Evolutionary conservation across 352 stramenopile species (phyloP).

Genomic region (Pythium aristosporum): DNA sequence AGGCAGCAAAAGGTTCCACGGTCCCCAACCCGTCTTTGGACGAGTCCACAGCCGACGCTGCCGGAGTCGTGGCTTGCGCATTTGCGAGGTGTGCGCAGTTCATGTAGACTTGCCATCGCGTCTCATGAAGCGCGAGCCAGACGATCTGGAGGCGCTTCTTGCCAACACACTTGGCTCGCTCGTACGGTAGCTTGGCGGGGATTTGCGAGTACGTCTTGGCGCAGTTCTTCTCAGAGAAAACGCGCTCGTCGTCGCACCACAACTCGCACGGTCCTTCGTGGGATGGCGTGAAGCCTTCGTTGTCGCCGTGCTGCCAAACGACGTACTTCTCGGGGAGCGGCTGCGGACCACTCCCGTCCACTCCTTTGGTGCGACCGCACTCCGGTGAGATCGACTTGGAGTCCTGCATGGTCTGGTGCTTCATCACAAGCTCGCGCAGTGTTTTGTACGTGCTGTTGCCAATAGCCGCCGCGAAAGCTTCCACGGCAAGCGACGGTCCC

Average conservation of each 20-base stretch:
- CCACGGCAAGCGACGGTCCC: background rate
- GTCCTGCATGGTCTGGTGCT: slow-evolving; percentile 15
- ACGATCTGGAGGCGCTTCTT: slow-evolving; percentile 26
- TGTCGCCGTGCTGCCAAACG: slow-evolving; percentile 24
- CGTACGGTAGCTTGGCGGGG: slow-evolving; percentile 20
- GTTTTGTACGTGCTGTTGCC: slow-evolving; percentile 18
- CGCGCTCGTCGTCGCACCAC: slow-evolving; percentile 26
- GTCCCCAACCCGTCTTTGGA: background rate
- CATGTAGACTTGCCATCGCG: slow-evolving; percentile 35
- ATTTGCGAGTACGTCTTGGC: slow-evolving; percentile 16
- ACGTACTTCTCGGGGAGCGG: slow-evolving; percentile 20
- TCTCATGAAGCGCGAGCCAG: slow-evolving; percentile 36
- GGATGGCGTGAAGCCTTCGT: slow-evolving; percentile 29
- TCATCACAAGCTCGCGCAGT: slow-evolving; percentile 26
- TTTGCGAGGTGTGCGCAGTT: slow-evolving; percentile 25
- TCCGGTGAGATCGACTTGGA: slow-evolving; percentile 5
- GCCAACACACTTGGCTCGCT: slow-evolving; percentile 28
- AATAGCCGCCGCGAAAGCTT: slow-evolving; percentile 21
- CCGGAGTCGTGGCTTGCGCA: background rate
- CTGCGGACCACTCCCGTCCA: slow-evolving; percentile 1
- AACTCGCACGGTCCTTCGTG: slow-evolving; percentile 30
- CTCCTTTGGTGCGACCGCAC: slow-evolving; percentile 23
- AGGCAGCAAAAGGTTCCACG: background rate
- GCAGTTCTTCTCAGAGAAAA: slow-evolving; percentile 24
- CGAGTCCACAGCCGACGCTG: background rate